phyloP scores from a whole-genome alignment of 164 flowering plant species.

The Platanus orientalis region DNA sequence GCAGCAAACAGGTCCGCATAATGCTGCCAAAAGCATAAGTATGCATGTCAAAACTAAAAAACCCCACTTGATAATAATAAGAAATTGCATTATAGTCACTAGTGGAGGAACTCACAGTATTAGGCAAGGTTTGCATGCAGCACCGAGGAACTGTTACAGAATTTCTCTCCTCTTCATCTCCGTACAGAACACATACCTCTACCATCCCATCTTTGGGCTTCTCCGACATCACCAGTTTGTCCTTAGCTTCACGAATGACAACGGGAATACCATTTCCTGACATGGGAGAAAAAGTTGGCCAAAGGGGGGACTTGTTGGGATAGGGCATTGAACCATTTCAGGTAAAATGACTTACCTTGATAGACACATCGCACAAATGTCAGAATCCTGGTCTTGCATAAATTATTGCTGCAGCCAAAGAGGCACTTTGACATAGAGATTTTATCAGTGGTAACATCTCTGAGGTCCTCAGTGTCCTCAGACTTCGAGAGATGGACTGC shows the following conservation, averaged over 20 bases:
- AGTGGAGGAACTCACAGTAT: constrained; percentile 17
- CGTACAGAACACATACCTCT: constrained; percentile 11
- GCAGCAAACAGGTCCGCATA: constrained; percentile 14
- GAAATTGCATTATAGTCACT: background rate
- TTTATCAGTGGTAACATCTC: background rate
- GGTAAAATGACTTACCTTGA: constrained; percentile 13
- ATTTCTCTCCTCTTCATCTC: constrained; percentile 8
- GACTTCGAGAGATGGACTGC: constrained; percentile 6
- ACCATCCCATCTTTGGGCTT: constrained; percentile 11
- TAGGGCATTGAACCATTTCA: too few species aligned
- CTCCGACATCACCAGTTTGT: constrained; percentile 15
- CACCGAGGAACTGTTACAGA: background rate
- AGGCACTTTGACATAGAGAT: constrained; percentile 6
- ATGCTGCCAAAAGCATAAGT: constrained; percentile 19
- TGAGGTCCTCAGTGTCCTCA: background rate
- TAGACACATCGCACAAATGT: constrained; percentile 9
- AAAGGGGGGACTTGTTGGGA: too few species aligned
- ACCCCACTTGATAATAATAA: background rate
- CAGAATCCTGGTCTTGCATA: constrained; percentile 11
- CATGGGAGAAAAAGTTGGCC: background rate
- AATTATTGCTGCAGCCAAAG: background rate
- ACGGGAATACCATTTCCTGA: background rate
- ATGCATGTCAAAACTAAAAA: constrained; percentile 4
- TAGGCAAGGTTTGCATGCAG: constrained; percentile 7
- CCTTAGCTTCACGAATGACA: constrained; percentile 1